A percentile compares a stretch with the other conserved stretches of the same genome.
These are phyloP conservation scores for Monascus purpureus DNA, from an alignment of 495 filamentous ascomycete genomes.

Conservation along the genomic window DNA sequence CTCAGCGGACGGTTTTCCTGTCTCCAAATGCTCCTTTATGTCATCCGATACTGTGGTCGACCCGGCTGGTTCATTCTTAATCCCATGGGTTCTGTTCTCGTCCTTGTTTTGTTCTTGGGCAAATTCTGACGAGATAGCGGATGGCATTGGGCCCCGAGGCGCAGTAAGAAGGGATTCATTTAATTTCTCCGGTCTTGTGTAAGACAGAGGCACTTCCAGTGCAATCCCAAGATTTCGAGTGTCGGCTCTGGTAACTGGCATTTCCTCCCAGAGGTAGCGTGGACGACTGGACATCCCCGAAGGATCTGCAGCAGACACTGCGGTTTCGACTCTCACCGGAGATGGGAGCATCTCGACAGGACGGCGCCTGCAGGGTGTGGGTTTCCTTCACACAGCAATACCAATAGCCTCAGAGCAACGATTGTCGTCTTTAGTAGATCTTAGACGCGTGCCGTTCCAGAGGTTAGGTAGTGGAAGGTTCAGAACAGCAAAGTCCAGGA, in stretches of 20 bases:
- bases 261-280: conserved; percentile 12
- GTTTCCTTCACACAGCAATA: conserved; percentile 13
- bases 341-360: conserved; percentile 19
- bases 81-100: conserved; percentile 2
- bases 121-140: background rate
- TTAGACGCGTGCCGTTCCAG: too few species aligned
- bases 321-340: conserved; percentile 23
- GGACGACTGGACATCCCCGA: conserved; percentile 5
- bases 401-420: too few species aligned
- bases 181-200: conserved; percentile 7
- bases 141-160: conserved; percentile 3
- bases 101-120: conserved; percentile 2
- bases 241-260: background rate
- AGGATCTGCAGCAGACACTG: conserved; percentile 12
- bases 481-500: background rate
- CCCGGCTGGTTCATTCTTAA: conserved; percentile 5
- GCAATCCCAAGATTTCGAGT: too few species aligned
- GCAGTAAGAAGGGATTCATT: conserved; percentile 8
- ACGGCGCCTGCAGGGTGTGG: conserved; percentile 7
- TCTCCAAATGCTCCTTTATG: too few species aligned
- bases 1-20: conserved; percentile 12
- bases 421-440: too few species aligned
- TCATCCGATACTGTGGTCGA: too few species aligned
- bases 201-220: too few species aligned
- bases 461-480: background rate